These are phyloP conservation scores for Raphanus hybrid DNA, from an alignment of 441 rosid genomes.

Conservation along the genomic window DNA sequence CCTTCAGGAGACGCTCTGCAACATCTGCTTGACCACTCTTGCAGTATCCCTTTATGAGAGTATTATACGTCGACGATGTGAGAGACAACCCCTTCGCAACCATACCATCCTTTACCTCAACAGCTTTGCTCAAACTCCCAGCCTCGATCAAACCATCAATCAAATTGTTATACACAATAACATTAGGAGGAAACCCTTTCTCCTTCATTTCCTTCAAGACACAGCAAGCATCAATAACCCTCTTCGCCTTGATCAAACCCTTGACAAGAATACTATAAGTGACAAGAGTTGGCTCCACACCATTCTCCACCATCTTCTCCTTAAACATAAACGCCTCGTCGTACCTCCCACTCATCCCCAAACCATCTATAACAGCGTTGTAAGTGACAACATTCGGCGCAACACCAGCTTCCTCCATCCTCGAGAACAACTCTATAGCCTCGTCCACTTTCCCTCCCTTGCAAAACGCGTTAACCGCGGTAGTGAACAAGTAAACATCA, in stretches of 20 bases:
- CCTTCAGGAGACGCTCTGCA: conserved; percentile 60
- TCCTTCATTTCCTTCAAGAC: conserved; percentile 65
- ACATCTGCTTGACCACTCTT: conserved; percentile 52
- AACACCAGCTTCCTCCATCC: conserved; percentile 57
- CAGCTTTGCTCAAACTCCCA: conserved; percentile 59
- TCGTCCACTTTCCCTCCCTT: conserved; percentile 57
- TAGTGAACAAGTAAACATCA: conserved; percentile 65
- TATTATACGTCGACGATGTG: conserved; percentile 64
- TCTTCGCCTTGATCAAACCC: conserved; percentile 65
- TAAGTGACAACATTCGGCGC: conserved; percentile 61
- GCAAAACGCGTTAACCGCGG: conserved; percentile 56
- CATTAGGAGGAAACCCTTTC: conserved; percentile 61
- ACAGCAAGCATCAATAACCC: conserved; percentile 61
- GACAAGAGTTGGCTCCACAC: conserved; percentile 59
- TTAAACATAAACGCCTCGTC: conserved; percentile 63
- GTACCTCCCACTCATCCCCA: conserved; percentile 58
- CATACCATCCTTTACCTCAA: conserved; percentile 67
- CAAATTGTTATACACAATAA: conserved; percentile 69
- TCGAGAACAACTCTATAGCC: conserved; percentile 48
- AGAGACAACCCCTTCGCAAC: conserved; percentile 61
- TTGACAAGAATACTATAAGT: conserved; percentile 75
- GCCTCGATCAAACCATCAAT: conserved; percentile 67
- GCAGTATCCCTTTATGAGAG: conserved; percentile 69
- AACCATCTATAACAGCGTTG: conserved; percentile 60
- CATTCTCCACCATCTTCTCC: conserved; percentile 59